phyloP scores from a whole-genome alignment of 331 rosid species.

The Arachis monticola region DNA sequence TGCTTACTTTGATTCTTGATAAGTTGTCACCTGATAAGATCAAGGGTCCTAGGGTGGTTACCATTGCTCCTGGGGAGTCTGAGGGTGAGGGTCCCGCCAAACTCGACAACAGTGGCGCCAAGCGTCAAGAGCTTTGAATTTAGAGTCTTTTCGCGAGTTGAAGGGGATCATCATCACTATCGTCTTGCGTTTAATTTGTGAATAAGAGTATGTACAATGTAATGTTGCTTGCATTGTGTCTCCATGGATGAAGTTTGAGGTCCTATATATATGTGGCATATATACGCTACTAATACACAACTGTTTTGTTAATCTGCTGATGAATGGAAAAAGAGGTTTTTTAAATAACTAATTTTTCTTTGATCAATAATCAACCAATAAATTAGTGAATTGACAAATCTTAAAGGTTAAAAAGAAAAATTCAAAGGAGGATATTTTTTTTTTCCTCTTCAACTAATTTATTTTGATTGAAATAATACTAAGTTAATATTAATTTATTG shows the following conservation, averaged over 20 bases:
- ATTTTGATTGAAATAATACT: too few relatives aligned
- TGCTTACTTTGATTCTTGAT: conserved; percentile 57
- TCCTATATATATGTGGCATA: too few relatives aligned
- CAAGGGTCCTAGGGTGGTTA: conserved; percentile 61
- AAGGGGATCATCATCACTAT: background rate
- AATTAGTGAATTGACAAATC: too few relatives aligned
- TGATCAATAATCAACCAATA: too few relatives aligned
- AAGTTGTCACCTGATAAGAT: conserved; percentile 66
- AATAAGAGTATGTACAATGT: conserved; percentile 36
- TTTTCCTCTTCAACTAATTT: too few relatives aligned
- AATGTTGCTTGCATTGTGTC: background rate
- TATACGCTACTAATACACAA: background rate
- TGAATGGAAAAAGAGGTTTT: conserved; percentile 3
- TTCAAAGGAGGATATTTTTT: too few relatives aligned
- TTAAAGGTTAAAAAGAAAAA: too few relatives aligned
- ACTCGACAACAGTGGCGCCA: conserved; percentile 32
- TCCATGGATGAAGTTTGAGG: background rate
- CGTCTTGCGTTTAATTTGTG: background rate
- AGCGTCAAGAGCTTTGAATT: conserved; percentile 60
- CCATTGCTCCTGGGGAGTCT: conserved; percentile 54
- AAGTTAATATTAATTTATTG: too few relatives aligned
- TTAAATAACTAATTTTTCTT: too few relatives aligned
- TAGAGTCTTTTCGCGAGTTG: background rate
- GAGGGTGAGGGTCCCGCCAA: conserved; percentile 29
- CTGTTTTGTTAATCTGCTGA: background rate